Conservation (phyloP, 805 yeast species). For the Starmerella cellae region DNA sequence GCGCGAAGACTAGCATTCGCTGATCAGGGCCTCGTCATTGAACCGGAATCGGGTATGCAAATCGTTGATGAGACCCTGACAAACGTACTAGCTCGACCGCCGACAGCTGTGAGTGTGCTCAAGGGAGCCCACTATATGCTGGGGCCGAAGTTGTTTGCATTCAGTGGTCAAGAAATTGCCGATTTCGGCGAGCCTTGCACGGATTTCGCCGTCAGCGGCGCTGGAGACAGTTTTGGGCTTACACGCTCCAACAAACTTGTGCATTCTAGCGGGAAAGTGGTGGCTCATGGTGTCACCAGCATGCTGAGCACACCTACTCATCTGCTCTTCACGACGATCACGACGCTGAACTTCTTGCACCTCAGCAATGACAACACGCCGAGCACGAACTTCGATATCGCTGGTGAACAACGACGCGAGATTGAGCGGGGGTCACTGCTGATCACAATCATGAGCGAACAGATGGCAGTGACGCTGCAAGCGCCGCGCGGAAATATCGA, state of each 20-base stretch:
- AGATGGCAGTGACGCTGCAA: constrained; percentile 69
- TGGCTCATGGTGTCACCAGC: constrained; percentile 65
- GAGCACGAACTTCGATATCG: constrained; percentile 10
- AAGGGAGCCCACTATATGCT: constrained; percentile 4
- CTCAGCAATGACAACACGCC: constrained; percentile 28
- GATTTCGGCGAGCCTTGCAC: constrained; percentile 56
- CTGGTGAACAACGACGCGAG: constrained; percentile 74
- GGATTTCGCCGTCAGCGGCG: constrained; percentile 28
- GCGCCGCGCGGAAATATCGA: constrained; percentile 96
- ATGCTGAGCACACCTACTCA: constrained; percentile 51
- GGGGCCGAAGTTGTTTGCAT: constrained; percentile 2
- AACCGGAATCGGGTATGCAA: background rate
- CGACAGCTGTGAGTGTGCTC: constrained; percentile 6
- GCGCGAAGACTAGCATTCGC: background rate
- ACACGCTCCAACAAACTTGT: constrained; percentile 57
- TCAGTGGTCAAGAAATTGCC: constrained; percentile 2
- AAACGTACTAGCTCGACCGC: background rate
- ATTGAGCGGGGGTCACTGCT: constrained; percentile 87
- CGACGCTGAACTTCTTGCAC: constrained; percentile 69
- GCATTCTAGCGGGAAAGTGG: constrained; percentile 24
- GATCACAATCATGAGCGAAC: constrained; percentile 69
- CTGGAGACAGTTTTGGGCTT: constrained; percentile 48
- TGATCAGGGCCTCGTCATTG: background rate
- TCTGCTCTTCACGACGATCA: constrained; percentile 71
- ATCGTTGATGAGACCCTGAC: background rate